phyloP scores from a whole-genome alignment of 2,329 filamentous ascomycete species.

The Epichloe gansuensis region DNA sequence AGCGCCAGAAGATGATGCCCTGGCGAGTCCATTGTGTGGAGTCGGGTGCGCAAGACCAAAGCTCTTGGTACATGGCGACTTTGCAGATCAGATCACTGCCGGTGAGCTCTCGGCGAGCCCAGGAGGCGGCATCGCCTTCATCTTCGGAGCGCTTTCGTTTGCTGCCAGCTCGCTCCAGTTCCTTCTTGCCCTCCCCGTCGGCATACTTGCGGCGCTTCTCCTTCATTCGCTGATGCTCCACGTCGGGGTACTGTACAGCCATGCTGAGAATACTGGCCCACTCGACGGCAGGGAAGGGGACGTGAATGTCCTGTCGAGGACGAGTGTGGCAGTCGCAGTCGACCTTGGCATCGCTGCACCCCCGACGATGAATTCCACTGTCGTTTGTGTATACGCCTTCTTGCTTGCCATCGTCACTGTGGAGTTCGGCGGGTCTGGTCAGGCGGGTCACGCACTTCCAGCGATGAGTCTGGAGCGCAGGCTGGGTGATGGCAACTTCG shows the following conservation, averaged over 20 bases:
- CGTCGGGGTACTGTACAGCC: slow-evolving; percentile 39
- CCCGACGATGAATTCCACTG: slow-evolving; percentile 38
- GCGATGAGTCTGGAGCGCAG: slow-evolving; percentile 38
- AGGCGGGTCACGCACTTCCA: slow-evolving; percentile 51
- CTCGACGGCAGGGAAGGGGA: slow-evolving; percentile 44
- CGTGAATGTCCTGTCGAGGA: slow-evolving; percentile 36
- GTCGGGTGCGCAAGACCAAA: slow-evolving; percentile 42
- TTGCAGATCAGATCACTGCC: slow-evolving; percentile 45
- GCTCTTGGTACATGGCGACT: slow-evolving; percentile 55
- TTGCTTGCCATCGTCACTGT: slow-evolving; percentile 28
- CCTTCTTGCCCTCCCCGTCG: slow-evolving; percentile 23
- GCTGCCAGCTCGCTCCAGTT: slow-evolving; percentile 21
- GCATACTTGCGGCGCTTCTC: slow-evolving; percentile 22
- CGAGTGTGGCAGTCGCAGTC: slow-evolving; percentile 39
- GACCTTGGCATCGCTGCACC: slow-evolving; percentile 33
- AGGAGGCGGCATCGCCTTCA: slow-evolving; percentile 27
- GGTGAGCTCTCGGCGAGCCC: slow-evolving; percentile 27
- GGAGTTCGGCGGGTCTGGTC: slow-evolving; percentile 42
- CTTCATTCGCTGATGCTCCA: slow-evolving; percentile 25
- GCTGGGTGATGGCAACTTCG: slow-evolving; percentile 44
- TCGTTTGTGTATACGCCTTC: slow-evolving; percentile 36
- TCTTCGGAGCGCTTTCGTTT: slow-evolving; percentile 29
- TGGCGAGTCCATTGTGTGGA: slow-evolving; percentile 41
- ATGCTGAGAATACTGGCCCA: slow-evolving; percentile 47
- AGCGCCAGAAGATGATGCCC: slow-evolving; percentile 50